phyloP scores from a whole-genome alignment of 345 rosid species.

The Eucalyptus pumila region DNA sequence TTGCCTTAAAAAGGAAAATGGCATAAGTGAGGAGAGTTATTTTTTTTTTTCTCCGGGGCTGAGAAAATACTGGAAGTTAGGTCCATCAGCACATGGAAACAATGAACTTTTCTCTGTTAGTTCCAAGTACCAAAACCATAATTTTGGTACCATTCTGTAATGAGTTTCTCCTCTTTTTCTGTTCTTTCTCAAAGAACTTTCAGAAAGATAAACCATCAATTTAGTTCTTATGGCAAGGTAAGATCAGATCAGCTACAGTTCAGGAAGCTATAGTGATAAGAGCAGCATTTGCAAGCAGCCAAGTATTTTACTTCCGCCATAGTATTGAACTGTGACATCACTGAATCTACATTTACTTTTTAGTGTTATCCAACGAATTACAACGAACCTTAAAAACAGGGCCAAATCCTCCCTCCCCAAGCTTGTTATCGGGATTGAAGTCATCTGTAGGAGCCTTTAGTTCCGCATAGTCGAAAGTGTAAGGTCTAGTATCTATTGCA shows the following conservation, averaged over 20 bases:
- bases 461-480: slow-evolving; percentile 50
- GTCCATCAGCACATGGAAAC: background rate
- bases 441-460: slow-evolving; percentile 53
- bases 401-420: slow-evolving; percentile 89
- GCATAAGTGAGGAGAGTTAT: background rate
- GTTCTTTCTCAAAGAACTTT: background rate
- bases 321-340: background rate
- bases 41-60: background rate
- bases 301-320: background rate
- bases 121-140: background rate
- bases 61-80: background rate
- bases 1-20: slow-evolving; percentile 11
- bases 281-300: background rate
- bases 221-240: background rate
- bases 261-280: background rate
- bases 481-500: slow-evolving; percentile 35
- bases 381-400: slow-evolving; percentile 27
- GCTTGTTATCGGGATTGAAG: slow-evolving; percentile 50
- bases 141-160: background rate
- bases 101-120: background rate
- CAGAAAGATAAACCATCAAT: background rate
- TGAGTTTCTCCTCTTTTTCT: background rate
- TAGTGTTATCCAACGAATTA: background rate
- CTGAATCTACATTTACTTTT: background rate
- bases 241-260: background rate